Evolutionary conservation across 495 filamentous ascomycete species (phyloP).

Genomic region (Penicillium atrosanguineum): DNA sequence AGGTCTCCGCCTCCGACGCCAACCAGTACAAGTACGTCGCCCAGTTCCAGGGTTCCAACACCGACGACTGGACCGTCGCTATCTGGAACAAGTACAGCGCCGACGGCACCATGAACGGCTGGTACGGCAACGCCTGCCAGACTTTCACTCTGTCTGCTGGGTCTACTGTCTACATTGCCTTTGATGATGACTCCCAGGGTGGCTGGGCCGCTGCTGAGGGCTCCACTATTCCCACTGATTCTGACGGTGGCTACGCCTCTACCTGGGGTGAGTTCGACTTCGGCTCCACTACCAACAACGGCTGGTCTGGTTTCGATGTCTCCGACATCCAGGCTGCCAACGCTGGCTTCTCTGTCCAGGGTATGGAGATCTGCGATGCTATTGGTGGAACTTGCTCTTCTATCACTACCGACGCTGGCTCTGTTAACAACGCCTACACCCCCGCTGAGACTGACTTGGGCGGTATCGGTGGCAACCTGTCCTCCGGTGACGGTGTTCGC

Average conservation of each 20-base stretch:
- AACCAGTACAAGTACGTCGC: conserved; percentile 45
- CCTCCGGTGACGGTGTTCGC: conserved; percentile 24
- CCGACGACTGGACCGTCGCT: conserved; percentile 38
- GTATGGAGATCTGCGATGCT: conserved; percentile 35
- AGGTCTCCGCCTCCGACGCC: conserved; percentile 32
- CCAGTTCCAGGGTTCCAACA: conserved; percentile 40
- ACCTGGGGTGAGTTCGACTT: conserved; percentile 49
- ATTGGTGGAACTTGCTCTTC: conserved; percentile 29
- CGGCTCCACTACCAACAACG: conserved; percentile 30
- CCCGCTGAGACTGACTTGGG: conserved; percentile 30
- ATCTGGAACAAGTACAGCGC: conserved; percentile 54
- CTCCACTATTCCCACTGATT: conserved; percentile 28
- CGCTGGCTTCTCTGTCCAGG: conserved; percentile 29
- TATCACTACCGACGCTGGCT: conserved; percentile 24
- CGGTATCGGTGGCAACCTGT: conserved; percentile 41
- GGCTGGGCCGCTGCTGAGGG: conserved; percentile 36
- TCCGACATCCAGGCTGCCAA: conserved; percentile 38
- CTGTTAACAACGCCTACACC: conserved; percentile 39
- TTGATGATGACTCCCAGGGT: conserved; percentile 46
- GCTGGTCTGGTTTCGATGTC: conserved; percentile 45
- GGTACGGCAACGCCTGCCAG: conserved; percentile 37
- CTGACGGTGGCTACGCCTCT: conserved; percentile 33
- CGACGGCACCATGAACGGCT: conserved; percentile 39
- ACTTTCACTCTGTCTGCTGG: conserved; percentile 43
- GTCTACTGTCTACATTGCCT: conserved; percentile 43